Evolutionary conservation across 306 rosid genomes (phyloP), one percentile per base, ranked within the genome.

Genomic region (Hippophae gyantsensis): DNA sequence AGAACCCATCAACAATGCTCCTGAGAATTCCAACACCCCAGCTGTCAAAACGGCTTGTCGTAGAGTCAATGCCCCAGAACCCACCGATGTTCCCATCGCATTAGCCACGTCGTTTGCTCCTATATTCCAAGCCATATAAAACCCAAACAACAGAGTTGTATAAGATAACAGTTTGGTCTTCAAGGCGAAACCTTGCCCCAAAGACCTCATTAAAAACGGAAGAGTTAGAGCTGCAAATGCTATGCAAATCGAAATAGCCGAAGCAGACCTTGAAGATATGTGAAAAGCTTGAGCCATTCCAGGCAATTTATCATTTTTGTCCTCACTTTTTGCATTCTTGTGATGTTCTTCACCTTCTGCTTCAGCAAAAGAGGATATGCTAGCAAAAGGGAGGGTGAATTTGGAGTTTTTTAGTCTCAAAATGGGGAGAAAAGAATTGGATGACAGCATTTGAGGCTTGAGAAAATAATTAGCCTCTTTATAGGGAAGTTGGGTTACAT

Each of bases 41-140:
- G 99, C 99, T 0, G 75, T 85, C 51, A 88, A 0, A 55, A 88
- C 97, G 1, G 99, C 99, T 65, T 93, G 99, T 51, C 95, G 60
- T 3, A 93, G 75, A 10, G 94, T 63, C 80, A 93, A 52, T 1
- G 99, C 99, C 3, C 99, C 99, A 0, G 99, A 93, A 0, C 99
- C 99, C 44, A 88, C 99, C 6, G 97, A 93, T 7, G 99, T 93
- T 3, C 99, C 99, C 99, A 93, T 93, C 1, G 99, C 99, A 66
- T 93, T 93, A 0, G 99, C 99, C 68, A 93, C 99, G 52, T 93
- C 99, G 52, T 93, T 93, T 25, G 99, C 97, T 10, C 99, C 99
- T 14, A 93, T 93, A 68, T 93, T 93, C 99, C 99, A 93, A 41
- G 97, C 99, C 99, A 93, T 93, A 76, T 93, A 93, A 42, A 93